These are phyloP conservation scores for Ustilago curta DNA, from an alignment of 1,284 basidiomycete genomes.

Conservation along the genomic window DNA sequence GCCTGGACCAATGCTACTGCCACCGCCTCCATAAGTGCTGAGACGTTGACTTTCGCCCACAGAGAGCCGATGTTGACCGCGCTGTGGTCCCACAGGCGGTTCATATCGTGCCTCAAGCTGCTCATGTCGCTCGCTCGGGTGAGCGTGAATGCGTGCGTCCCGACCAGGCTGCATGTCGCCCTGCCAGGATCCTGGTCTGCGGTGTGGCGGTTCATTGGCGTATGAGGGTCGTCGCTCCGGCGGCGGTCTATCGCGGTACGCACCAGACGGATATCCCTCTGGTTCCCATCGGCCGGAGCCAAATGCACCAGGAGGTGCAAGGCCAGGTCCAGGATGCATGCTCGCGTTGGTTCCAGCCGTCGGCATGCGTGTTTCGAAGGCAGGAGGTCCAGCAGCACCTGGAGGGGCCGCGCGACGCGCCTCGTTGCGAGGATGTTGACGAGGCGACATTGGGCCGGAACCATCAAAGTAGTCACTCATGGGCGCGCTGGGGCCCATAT, in stretches of 20 bases:
- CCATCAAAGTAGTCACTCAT: constrained; percentile 24
- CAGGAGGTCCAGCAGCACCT: constrained; percentile 10
- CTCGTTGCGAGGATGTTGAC: constrained; percentile 21
- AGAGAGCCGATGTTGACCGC: constrained; percentile 7
- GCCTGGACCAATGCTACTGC: not conserved
- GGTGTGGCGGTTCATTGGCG: constrained; percentile 13
- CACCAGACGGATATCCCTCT: constrained; percentile 6
- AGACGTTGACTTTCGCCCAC: constrained; percentile 22
- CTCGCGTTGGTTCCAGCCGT: constrained; percentile 6
- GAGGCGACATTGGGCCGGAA: constrained; percentile 24
- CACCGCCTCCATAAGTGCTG: constrained; percentile 16
- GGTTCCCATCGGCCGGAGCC: constrained; percentile 25
- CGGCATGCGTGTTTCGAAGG: constrained; percentile 17
- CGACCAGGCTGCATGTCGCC: constrained; percentile 19
- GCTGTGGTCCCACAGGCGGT: constrained; percentile 5
- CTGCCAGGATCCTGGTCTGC: constrained; percentile 24
- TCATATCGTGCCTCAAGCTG: constrained; percentile 16
- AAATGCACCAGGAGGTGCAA: constrained; percentile 11
- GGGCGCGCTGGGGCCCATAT: not conserved
- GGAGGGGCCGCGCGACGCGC: constrained; percentile 13
- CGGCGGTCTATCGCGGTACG: constrained; percentile 12
- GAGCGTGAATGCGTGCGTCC: not conserved
- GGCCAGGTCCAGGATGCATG: constrained; percentile 1
- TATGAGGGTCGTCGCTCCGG: constrained; percentile 27
- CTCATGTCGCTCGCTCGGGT: constrained; percentile 17